Percentiles rank a stretch among this genome's conserved stretches.
Evolutionary conservation across 164 flowering plant genomes (phyloP).

Genomic region (Stephania japonica): DNA sequence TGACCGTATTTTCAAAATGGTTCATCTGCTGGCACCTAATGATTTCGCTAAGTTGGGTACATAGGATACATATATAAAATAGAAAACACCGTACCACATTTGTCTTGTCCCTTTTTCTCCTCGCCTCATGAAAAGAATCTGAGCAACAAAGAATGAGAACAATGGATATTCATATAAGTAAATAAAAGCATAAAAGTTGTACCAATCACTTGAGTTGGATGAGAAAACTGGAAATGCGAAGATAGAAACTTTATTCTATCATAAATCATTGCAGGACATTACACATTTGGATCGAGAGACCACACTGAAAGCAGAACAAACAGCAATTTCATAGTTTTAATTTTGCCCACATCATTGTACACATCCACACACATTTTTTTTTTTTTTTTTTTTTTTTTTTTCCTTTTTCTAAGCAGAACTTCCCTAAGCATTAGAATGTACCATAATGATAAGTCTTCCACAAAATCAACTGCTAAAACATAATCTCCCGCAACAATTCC

Average conservation of each 20-base stretch:
- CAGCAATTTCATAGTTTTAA: neutral
- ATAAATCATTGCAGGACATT: neutral
- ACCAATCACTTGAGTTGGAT: neutral
- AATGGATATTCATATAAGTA: neutral
- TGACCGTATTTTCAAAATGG: neutral
- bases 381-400: no score
- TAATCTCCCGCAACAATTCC: neutral
- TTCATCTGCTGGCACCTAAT: neutral
- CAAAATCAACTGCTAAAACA: neutral
- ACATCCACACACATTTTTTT: neutral
- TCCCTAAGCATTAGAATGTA: no score
- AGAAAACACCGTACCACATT: conserved; percentile 1
- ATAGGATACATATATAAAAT: neutral
- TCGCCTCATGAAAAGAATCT: neutral
- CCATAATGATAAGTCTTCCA: neutral
- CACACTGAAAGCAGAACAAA: neutral
- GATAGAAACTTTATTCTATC: neutral
- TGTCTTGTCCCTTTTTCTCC: neutral
- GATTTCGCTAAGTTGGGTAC: neutral
- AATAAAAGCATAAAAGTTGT: neutral
- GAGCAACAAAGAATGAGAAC: neutral
- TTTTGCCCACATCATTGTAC: neutral
- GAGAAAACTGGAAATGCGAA: neutral
- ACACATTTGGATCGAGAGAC: no score
- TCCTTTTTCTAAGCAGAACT: no score